Percentiles rank a stretch among this genome's conserved stretches.
Conservation (phyloP, 2,329 filamentous ascomycete species). For the Penicillium sp. region DNA sequence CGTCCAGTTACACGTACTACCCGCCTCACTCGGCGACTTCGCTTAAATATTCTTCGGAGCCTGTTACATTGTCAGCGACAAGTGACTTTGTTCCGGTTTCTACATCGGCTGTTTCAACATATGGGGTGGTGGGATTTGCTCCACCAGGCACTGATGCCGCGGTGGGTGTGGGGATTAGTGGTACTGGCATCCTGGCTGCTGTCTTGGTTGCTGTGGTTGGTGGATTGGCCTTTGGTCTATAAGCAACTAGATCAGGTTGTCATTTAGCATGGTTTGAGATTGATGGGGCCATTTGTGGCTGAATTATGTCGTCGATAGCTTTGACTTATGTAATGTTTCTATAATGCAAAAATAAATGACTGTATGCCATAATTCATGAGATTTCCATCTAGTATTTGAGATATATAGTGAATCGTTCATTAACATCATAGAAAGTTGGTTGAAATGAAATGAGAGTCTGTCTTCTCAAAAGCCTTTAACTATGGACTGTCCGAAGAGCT, state of each 20-base stretch:
- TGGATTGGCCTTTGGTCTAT: slow-evolving; percentile 18
- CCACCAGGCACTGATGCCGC: background rate
- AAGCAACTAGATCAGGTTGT: background rate
- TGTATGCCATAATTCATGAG: background rate
- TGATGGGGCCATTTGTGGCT: background rate
- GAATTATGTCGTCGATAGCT: background rate
- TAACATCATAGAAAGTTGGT: background rate
- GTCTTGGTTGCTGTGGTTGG: slow-evolving; percentile 8
- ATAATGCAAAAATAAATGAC: background rate
- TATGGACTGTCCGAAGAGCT: slow-evolving; percentile 13
- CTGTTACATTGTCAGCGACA: slow-evolving; percentile 5
- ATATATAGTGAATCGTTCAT: background rate
- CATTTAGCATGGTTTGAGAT: too few relatives aligned
- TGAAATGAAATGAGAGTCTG: background rate
- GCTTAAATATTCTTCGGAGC: slow-evolving; percentile 10
- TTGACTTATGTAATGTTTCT: background rate
- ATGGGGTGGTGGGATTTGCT: background rate
- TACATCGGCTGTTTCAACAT: background rate
- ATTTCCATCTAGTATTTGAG: background rate
- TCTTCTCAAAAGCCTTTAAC: slow-evolving; percentile 29
- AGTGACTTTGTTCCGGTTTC: background rate
- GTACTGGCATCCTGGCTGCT: slow-evolving; percentile 2
- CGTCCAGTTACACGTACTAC: slow-evolving; percentile 2
- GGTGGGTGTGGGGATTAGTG: background rate
- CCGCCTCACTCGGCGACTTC: slow-evolving; percentile 18